Conservation (phyloP, 2,329 filamentous ascomycete species). For the Fusarium sp. region DNA sequence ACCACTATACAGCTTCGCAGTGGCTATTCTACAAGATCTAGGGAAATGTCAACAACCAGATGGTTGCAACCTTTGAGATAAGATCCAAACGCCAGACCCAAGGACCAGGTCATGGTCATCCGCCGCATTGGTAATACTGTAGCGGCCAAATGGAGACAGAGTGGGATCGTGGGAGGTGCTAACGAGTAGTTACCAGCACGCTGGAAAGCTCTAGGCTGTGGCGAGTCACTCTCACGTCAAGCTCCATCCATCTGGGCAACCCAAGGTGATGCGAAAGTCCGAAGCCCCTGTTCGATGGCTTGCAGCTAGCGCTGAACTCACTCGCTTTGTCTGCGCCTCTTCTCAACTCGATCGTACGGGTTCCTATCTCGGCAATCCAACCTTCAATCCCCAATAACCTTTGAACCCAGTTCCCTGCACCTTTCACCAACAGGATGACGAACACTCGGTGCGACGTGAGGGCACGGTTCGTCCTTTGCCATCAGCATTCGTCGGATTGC, state of each 20-base stretch:
- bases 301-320: slow-evolving; percentile 23
- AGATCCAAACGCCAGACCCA: slow-evolving; percentile 3
- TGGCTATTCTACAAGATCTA: not conserved
- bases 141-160: slow-evolving; percentile 28
- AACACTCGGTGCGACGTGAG: not conserved
- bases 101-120: slow-evolving; percentile 6
- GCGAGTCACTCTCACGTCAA: slow-evolving; percentile 27
- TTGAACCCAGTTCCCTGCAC: slow-evolving; percentile 20
- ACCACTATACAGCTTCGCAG: not conserved
- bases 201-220: slow-evolving; percentile 40
- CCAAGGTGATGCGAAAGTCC: slow-evolving; percentile 21
- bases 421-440: not conserved
- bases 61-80: slow-evolving; percentile 8
- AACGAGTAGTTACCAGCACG: slow-evolving; percentile 38
- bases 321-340: slow-evolving; percentile 13
- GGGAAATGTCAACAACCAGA: not conserved
- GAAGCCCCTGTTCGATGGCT: slow-evolving; percentile 29
- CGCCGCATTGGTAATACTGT: slow-evolving; percentile 14
- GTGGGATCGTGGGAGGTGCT: slow-evolving; percentile 31
- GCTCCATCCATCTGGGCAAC: slow-evolving; percentile 14
- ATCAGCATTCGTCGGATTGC: slow-evolving; percentile 3
- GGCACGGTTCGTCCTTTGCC: slow-evolving; percentile 11
- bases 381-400: slow-evolving; percentile 7
- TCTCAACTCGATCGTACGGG: slow-evolving; percentile 4
- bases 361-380: slow-evolving; percentile 8